These are phyloP conservation scores for Epichloe glyceriae DNA, from an alignment of 2,329 filamentous ascomycete species.

Conservation along the genomic window DNA sequence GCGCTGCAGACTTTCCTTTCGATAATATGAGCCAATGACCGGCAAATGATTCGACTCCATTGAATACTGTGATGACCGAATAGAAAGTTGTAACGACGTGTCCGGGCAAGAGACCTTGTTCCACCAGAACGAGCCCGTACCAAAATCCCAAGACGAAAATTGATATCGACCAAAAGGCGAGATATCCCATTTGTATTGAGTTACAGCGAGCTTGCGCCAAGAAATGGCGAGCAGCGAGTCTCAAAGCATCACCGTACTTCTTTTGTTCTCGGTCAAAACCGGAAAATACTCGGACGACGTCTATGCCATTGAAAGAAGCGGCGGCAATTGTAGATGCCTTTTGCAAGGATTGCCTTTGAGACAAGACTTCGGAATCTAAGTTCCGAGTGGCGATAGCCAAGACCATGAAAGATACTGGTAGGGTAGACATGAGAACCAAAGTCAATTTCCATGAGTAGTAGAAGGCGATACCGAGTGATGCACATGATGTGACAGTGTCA, in stretches of 20 bases:
- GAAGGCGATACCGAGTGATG: constrained; percentile 59
- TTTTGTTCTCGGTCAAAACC: constrained; percentile 56
- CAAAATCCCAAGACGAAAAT: constrained; percentile 88
- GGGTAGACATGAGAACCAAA: constrained; percentile 59
- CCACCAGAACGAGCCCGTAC: constrained; percentile 64
- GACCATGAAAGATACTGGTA: constrained; percentile 52
- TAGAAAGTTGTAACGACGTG: constrained; percentile 77
- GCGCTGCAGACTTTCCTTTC: constrained; percentile 65
- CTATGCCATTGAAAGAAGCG: constrained; percentile 60
- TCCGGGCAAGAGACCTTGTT: constrained; percentile 45
- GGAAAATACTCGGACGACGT: constrained; percentile 78
- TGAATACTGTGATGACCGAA: constrained; percentile 61
- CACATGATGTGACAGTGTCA: constrained; percentile 49
- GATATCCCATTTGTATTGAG: constrained; percentile 58
- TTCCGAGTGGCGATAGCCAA: constrained; percentile 47
- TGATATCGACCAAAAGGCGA: constrained; percentile 59
- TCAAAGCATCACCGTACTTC: constrained; percentile 48
- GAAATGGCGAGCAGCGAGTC: constrained; percentile 49
- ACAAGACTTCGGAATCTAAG: constrained; percentile 52
- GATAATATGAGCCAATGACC: constrained; percentile 66
- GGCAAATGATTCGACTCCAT: constrained; percentile 60
- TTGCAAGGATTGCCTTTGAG: constrained; percentile 55
- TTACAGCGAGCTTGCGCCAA: constrained; percentile 54
- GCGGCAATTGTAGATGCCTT: constrained; percentile 59
- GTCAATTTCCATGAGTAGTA: constrained; percentile 76